phyloP scores from a whole-genome alignment of 768 basidiomycete genomes.

The Boletus sp. region DNA sequence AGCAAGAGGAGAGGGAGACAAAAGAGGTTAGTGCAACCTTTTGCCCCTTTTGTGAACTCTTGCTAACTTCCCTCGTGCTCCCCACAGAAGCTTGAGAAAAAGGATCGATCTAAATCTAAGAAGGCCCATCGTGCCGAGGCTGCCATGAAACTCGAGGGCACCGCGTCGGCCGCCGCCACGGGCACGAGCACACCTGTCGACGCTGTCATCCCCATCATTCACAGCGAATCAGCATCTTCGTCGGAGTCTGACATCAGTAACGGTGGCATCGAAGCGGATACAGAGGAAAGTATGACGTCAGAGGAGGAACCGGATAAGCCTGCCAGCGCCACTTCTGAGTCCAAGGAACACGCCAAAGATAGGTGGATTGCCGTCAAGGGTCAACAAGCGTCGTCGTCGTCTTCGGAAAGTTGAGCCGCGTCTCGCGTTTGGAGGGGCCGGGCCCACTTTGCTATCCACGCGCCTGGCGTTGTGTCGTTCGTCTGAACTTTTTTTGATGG shows the following conservation, averaged over 20 bases:
- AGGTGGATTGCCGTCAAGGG: slow-evolving; percentile 43
- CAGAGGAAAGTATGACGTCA: slow-evolving; percentile 73
- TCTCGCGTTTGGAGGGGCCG: not conserved
- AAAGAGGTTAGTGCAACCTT: slow-evolving; percentile 39
- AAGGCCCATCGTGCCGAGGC: slow-evolving; percentile 39
- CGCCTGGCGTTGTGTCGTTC: not conserved
- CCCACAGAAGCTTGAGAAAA: slow-evolving; percentile 52
- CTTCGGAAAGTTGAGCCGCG: slow-evolving; percentile 11
- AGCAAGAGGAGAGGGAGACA: slow-evolving; percentile 46
- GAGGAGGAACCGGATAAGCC: slow-evolving; percentile 60
- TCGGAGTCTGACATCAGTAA: slow-evolving; percentile 62
- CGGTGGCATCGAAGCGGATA: slow-evolving; percentile 66
- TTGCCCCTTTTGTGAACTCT: not conserved
- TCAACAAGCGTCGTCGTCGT: slow-evolving; percentile 25
- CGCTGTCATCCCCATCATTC: slow-evolving; percentile 20
- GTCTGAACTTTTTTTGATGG: slow-evolving; percentile 14
- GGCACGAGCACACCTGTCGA: slow-evolving; percentile 11
- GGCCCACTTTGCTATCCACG: not conserved
- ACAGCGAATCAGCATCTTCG: slow-evolving; percentile 40
- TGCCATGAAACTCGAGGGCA: slow-evolving; percentile 28
- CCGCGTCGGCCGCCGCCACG: slow-evolving; percentile 5
- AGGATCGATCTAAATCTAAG: slow-evolving; percentile 57
- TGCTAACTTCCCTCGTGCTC: not conserved
- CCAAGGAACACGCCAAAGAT: slow-evolving; percentile 22
- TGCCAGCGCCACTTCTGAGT: slow-evolving; percentile 13